Percentiles rank a stretch among this genome's conserved stretches.
These are phyloP conservation scores for Seiridium unicorne DNA, from an alignment of 2,329 filamentous ascomycete genomes.

Conservation along the genomic window DNA sequence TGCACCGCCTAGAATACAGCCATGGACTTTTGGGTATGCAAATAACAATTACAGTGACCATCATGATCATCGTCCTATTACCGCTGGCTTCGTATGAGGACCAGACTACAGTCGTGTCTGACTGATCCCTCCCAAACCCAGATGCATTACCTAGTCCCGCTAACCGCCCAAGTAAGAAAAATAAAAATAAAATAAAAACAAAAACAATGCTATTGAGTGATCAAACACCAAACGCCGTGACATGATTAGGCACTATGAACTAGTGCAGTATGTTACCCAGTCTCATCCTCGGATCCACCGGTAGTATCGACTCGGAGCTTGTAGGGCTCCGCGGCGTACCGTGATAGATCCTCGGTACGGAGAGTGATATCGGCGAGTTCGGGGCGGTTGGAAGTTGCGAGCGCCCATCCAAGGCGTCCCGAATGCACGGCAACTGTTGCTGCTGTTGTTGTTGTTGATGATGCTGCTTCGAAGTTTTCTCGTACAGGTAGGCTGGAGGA, in stretches of 20 bases:
- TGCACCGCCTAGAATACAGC: background rate
- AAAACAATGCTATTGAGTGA: background rate
- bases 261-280: slow-evolving; percentile 9
- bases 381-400: slow-evolving; percentile 31
- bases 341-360: slow-evolving; percentile 3
- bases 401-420: slow-evolving; percentile 22
- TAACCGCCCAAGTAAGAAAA: background rate
- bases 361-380: slow-evolving; percentile 26
- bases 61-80: background rate
- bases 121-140: no score
- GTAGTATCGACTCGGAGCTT: background rate
- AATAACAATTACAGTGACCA: background rate
- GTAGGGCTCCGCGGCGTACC: background rate
- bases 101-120: no score
- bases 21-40: background rate
- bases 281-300: slow-evolving; percentile 11
- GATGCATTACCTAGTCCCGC: background rate
- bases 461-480: background rate
- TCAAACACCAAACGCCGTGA: background rate
- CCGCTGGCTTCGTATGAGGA: background rate
- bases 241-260: background rate
- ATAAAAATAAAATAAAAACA: no score
- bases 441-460: background rate
- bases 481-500: background rate
- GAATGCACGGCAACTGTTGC: slow-evolving; percentile 21